Percentiles rank a stretch among this genome's conserved stretches.
Evolutionary conservation across 306 rosid genomes (phyloP).

Genomic region (Quercus bicolor): DNA sequence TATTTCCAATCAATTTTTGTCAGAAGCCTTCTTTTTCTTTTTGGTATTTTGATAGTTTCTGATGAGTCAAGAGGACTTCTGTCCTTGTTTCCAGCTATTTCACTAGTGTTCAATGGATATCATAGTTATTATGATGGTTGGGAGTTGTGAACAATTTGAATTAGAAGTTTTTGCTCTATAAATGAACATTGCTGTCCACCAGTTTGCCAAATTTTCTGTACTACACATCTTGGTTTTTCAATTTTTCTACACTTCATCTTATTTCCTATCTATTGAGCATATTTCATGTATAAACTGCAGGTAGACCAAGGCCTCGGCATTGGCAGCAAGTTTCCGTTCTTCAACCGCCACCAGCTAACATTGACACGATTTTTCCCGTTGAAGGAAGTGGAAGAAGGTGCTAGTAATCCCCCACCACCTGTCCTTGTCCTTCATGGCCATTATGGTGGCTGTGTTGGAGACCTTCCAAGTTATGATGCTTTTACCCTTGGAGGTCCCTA

Average conservation of each 20-base stretch:
- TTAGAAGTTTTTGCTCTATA: background rate
- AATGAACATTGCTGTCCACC: background rate
- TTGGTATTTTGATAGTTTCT: background rate
- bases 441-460: conserved; percentile 97
- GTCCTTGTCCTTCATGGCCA: conserved; percentile 95
- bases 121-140: background rate
- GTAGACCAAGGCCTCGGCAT: conserved; percentile 95
- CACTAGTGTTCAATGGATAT: background rate
- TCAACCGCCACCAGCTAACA: conserved; percentile 94
- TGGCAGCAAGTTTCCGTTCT: conserved; percentile 91
- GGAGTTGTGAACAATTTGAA: background rate
- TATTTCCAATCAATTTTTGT: background rate
- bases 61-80: background rate
- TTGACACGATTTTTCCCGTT: conserved; percentile 71
- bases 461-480: conserved; percentile 97
- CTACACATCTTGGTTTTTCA: background rate
- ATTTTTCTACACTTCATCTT: background rate
- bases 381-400: conserved; percentile 85
- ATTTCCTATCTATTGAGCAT: conserved; percentile 16
- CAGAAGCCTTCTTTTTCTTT: background rate
- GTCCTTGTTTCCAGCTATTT: background rate
- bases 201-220: background rate
- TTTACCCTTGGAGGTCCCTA: conserved; percentile 98
- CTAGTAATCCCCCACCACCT: conserved; percentile 91
- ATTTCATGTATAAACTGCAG: conserved; percentile 38